These are phyloP conservation scores for Porcisia deanei DNA, from an alignment of 208 protist genomes.

Conservation along the genomic window DNA sequence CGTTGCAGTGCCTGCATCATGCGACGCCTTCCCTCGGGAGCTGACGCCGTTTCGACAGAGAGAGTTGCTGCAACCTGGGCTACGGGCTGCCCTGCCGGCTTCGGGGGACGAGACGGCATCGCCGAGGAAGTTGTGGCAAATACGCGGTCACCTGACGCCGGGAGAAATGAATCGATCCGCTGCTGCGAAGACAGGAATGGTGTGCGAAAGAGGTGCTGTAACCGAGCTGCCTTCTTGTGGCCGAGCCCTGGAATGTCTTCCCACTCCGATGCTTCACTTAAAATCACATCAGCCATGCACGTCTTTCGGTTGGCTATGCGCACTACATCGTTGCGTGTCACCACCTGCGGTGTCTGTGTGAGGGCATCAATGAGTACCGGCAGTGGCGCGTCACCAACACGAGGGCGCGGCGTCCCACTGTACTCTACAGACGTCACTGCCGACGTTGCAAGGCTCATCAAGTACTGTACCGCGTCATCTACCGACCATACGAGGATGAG, in stretches of 20 bases:
- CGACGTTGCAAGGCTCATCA: constrained; percentile 43
- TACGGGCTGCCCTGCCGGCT: neutral
- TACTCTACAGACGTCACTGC: constrained; percentile 47
- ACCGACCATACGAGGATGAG: constrained; percentile 65
- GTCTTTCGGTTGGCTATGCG: constrained; percentile 56
- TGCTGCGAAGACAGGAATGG: constrained; percentile 51
- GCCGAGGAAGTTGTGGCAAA: neutral
- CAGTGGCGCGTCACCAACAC: constrained; percentile 40
- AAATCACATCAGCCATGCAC: constrained; percentile 55
- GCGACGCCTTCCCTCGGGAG: constrained; percentile 11
- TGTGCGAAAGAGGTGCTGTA: constrained; percentile 59
- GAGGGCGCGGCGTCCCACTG: constrained; percentile 1
- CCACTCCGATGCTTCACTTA: constrained; percentile 37
- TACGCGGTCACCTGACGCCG: too few species aligned
- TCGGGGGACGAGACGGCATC: neutral
- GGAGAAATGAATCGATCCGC: constrained; percentile 21
- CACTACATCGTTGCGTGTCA: constrained; percentile 63
- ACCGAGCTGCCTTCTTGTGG: constrained; percentile 47
- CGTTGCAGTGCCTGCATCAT: constrained; percentile 42
- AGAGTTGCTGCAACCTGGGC: neutral
- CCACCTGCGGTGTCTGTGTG: constrained; percentile 73
- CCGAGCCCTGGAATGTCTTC: constrained; percentile 59
- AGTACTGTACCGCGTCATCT: constrained; percentile 58
- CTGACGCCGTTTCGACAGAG: neutral
- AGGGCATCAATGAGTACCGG: constrained; percentile 64